Evolutionary conservation across 305 asterid genomes (phyloP).

Genomic region (Fraxinus baroniana): DNA sequence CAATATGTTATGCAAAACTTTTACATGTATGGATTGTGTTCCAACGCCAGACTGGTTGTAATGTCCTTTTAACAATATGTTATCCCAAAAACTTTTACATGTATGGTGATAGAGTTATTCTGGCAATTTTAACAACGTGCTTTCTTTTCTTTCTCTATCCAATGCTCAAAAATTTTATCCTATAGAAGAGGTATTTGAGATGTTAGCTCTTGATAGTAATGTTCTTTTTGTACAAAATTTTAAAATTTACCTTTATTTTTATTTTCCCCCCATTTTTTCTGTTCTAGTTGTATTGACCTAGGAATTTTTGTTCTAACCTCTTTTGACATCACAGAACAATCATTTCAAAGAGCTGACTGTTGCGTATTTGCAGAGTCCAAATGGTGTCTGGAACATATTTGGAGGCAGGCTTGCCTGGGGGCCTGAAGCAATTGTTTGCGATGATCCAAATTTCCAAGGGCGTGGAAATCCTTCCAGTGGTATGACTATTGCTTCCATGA

Average conservation of each 20-base stretch:
- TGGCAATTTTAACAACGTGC: neutral
- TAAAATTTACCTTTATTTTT: neutral
- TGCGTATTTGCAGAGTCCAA: constrained; percentile 30
- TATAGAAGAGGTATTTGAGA: neutral
- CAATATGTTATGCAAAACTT: neutral
- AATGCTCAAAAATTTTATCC: neutral
- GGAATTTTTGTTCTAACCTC: neutral
- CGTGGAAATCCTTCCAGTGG: constrained; percentile 50
- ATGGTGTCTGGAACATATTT: constrained; percentile 48
- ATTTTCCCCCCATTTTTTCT: neutral
- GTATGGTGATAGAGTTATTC: neutral
- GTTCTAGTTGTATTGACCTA: neutral
- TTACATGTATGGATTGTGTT: neutral
- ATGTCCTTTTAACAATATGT: neutral
- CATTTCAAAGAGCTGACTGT: neutral
- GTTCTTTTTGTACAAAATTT: neutral
- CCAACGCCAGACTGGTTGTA: neutral
- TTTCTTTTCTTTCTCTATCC: neutral
- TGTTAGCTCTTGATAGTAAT: neutral
- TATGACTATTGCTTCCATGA: constrained; percentile 13
- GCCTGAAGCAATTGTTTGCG: constrained; percentile 49
- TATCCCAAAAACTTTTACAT: neutral
- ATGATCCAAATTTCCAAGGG: constrained; percentile 53
- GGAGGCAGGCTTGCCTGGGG: constrained; percentile 55
- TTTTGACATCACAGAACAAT: neutral